Evolutionary conservation across 2,329 filamentous ascomycete genomes (phyloP).

Genomic region (Claviceps cyperi): DNA sequence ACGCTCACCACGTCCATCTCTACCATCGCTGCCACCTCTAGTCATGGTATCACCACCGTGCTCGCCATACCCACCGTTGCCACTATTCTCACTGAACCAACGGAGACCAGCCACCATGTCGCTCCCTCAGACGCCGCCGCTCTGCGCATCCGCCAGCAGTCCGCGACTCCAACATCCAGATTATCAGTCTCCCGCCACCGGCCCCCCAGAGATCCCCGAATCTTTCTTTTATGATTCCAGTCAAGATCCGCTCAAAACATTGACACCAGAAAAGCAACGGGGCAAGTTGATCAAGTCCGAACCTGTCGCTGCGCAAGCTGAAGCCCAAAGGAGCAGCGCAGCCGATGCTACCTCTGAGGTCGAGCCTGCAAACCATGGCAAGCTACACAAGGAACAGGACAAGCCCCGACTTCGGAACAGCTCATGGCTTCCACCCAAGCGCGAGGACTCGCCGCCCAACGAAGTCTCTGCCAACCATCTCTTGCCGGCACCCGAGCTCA

Average conservation of each 20-base stretch:
- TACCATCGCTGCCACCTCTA: not conserved
- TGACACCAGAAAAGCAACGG: constrained; percentile 14
- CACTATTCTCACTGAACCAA: constrained; percentile 7
- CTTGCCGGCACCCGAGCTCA: constrained; percentile 16
- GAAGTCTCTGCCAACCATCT: not conserved
- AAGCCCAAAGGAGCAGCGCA: not conserved
- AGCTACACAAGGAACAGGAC: constrained; percentile 18
- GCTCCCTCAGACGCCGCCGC: constrained; percentile 10
- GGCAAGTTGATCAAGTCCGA: constrained; percentile 12
- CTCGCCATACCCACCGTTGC: not conserved
- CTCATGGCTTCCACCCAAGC: constrained; percentile 17
- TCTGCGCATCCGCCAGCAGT: constrained; percentile 3
- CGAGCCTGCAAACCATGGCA: constrained; percentile 12
- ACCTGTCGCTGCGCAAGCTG: constrained; percentile 6
- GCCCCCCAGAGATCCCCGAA: constrained; percentile 10
- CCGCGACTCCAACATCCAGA: not conserved
- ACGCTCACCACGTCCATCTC: constrained; percentile 3
- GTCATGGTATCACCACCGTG: not conserved
- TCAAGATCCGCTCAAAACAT: constrained; percentile 13
- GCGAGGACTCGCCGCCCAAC: constrained; percentile 9
- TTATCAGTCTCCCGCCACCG: constrained; percentile 1
- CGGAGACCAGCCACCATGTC: constrained; percentile 12
- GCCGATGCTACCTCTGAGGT: not conserved
- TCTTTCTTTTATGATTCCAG: constrained; percentile 9
- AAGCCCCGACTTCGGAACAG: constrained; percentile 17